Percentiles rank a stretch among this genome's conserved stretches.
phyloP scores from a whole-genome alignment of 495 filamentous ascomycete species.

The Xylaria telfairii region DNA sequence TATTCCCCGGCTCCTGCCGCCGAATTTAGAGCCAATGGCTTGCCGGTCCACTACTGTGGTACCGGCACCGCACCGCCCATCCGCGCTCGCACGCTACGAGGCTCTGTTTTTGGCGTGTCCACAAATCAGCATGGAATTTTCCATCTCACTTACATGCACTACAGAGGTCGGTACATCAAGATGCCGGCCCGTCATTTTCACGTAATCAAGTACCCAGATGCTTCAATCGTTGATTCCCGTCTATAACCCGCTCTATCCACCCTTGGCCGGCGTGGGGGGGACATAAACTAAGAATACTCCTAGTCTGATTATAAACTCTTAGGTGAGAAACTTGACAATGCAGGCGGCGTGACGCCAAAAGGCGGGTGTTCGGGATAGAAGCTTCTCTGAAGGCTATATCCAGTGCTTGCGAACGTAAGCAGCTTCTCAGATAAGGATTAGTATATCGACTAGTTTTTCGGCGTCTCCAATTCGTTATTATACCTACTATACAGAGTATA shows the following conservation, averaged over 20 bases:
- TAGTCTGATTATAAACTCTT: slow-evolving; percentile 19
- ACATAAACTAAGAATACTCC: slow-evolving; percentile 8
- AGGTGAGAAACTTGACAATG: slow-evolving; percentile 22
- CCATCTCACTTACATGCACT: background rate
- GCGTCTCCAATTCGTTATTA: slow-evolving; percentile 28
- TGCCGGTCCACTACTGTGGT: slow-evolving; percentile 22
- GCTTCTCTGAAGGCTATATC: slow-evolving; percentile 12
- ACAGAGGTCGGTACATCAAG: too few species aligned
- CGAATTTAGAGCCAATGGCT: slow-evolving; percentile 24
- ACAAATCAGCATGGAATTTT: slow-evolving; percentile 17
- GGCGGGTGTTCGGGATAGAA: background rate
- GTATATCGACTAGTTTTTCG: slow-evolving; percentile 24
- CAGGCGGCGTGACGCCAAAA: slow-evolving; percentile 4
- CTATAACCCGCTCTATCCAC: slow-evolving; percentile 11
- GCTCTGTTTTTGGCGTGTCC: slow-evolving; percentile 9
- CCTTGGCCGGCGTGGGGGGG: slow-evolving; percentile 14
- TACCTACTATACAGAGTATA: background rate
- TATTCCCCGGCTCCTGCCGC: slow-evolving; percentile 16
- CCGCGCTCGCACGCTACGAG: slow-evolving; percentile 4
- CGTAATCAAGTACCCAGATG: background rate
- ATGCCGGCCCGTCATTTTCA: background rate
- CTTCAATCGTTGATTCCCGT: slow-evolving; percentile 7
- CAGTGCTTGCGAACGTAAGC: slow-evolving; percentile 18
- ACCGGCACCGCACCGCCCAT: slow-evolving; percentile 25
- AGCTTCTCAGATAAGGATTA: slow-evolving; percentile 4